These are phyloP conservation scores for Calonectria naviculata DNA, from an alignment of 2,329 filamentous ascomycete species.

Conservation along the genomic window DNA sequence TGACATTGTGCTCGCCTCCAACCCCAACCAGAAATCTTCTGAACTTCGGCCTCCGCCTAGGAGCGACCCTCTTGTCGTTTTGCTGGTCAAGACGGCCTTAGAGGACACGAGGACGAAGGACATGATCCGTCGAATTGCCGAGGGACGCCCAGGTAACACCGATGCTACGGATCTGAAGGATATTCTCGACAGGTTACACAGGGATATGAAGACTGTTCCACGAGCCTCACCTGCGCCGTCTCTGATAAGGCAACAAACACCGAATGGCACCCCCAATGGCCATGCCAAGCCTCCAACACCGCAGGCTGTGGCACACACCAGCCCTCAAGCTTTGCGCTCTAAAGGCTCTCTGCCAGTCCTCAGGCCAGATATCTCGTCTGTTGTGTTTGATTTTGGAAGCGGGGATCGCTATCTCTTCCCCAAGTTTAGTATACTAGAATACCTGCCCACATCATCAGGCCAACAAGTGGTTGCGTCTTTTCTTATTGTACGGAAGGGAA, in stretches of 20 bases:
- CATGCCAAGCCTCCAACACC: slow-evolving; percentile 34
- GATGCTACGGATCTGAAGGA: slow-evolving; percentile 67
- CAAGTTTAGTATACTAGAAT: slow-evolving; percentile 81
- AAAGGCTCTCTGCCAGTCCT: slow-evolving; percentile 66
- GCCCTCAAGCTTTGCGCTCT: slow-evolving; percentile 67
- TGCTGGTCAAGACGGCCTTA: slow-evolving; percentile 67
- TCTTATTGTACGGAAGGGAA: slow-evolving; percentile 79
- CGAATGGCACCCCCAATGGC: slow-evolving; percentile 48
- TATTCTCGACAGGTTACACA: slow-evolving; percentile 60
- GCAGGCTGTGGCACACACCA: slow-evolving; percentile 37
- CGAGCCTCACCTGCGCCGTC: slow-evolving; percentile 43
- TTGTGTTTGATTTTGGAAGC: slow-evolving; percentile 77
- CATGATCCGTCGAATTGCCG: slow-evolving; percentile 65
- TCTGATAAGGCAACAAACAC: slow-evolving; percentile 37
- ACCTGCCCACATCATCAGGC: slow-evolving; percentile 60
- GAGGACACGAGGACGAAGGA: slow-evolving; percentile 62
- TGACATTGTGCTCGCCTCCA: slow-evolving; percentile 68
- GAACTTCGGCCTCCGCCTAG: slow-evolving; percentile 64
- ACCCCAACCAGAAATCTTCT: slow-evolving; percentile 65
- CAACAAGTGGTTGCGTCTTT: slow-evolving; percentile 80
- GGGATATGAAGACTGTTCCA: slow-evolving; percentile 52
- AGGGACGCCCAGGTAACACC: slow-evolving; percentile 60
- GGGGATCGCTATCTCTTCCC: slow-evolving; percentile 85
- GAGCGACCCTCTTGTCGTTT: slow-evolving; percentile 66
- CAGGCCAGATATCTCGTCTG: slow-evolving; percentile 72